These are phyloP conservation scores for Saccharum officinarum DNA, from an alignment of 176 grass and related monocot genomes.

Conservation along the genomic window DNA sequence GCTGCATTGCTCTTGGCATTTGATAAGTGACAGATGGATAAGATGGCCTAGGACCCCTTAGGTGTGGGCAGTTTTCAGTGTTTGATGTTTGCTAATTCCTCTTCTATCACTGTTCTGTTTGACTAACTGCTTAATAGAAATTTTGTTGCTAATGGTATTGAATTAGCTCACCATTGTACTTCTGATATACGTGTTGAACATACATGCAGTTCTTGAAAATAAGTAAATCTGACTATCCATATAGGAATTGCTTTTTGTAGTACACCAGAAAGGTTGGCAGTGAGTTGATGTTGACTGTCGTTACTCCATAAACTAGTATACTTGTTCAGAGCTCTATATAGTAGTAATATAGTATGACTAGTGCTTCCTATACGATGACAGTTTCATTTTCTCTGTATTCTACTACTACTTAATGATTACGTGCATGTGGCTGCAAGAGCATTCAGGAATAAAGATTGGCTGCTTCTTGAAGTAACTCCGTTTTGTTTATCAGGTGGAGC, in stretches of 20 bases:
- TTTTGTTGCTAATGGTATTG: slow-evolving; percentile 6
- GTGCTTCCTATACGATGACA: background rate
- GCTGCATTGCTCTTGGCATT: background rate
- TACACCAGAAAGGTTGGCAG: slow-evolving; percentile 19
- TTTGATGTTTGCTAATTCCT: slow-evolving; percentile 6
- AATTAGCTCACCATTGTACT: background rate
- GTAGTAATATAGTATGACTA: background rate
- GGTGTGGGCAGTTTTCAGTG: background rate
- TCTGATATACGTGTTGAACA: background rate
- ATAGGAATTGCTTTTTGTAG: slow-evolving; percentile 16
- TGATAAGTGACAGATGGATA: slow-evolving; percentile 13
- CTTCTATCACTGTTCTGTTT: background rate
- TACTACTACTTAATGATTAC: background rate
- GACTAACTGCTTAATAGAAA: background rate
- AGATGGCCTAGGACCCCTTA: background rate
- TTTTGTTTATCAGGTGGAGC: slow-evolving; percentile 38
- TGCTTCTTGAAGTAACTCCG: slow-evolving; percentile 11
- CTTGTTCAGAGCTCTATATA: background rate
- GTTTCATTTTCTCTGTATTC: background rate
- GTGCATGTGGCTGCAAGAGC: slow-evolving; percentile 16
- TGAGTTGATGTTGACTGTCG: slow-evolving; percentile 8
- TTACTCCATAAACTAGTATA: background rate
- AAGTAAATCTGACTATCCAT: slow-evolving; percentile 4
- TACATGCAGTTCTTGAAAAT: slow-evolving; percentile 3
- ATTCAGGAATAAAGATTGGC: slow-evolving; percentile 14